A percentile compares a stretch with the other conserved stretches of the same genome.
Evolutionary conservation across 2,329 filamentous ascomycete species (phyloP).

Genomic region (Xylariaceae sp.): DNA sequence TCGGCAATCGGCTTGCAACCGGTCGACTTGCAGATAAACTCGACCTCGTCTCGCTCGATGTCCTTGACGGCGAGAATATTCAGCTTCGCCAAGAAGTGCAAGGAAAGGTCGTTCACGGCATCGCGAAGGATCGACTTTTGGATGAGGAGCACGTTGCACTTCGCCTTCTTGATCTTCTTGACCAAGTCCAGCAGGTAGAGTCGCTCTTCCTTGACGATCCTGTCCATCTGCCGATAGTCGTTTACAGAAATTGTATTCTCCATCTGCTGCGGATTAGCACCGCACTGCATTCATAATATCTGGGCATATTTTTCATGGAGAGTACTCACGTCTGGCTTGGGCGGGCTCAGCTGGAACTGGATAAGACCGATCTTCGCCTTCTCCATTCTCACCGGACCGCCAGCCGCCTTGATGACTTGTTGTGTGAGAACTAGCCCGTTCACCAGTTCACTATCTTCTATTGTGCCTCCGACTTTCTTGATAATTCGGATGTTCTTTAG

Average conservation of each 20-base stretch:
- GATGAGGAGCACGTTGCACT: constrained; percentile 97
- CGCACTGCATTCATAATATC: not conserved
- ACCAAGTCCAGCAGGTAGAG: constrained; percentile 97
- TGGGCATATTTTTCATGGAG: not conserved
- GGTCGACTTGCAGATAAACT: constrained; percentile 98
- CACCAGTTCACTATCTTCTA: constrained; percentile 96
- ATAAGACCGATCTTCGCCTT: constrained; percentile 96
- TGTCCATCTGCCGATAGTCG: constrained; percentile 99
- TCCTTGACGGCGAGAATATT: constrained; percentile 96
- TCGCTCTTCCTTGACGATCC: constrained; percentile 98
- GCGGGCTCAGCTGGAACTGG: constrained; percentile 96
- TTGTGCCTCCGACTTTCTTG: constrained; percentile 96
- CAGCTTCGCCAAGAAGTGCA: constrained; percentile 96
- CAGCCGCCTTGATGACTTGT: constrained; percentile 85
- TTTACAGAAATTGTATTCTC: constrained; percentile 99
- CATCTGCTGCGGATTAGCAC: constrained; percentile 56
- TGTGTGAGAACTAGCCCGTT: constrained; percentile 92
- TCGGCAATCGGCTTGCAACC: constrained; percentile 99
- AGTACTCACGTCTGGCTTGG: constrained; percentile 80
- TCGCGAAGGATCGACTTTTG: constrained; percentile 98
- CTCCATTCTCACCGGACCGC: constrained; percentile 87
- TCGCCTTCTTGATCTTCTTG: constrained; percentile 99
- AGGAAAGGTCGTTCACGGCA: constrained; percentile 92
- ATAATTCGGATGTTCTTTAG: constrained; percentile 93
- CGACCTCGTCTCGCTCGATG: constrained; percentile 96